Evolutionary conservation across 176 grass and related monocot genomes (phyloP).

Genomic region (Coix lacrymajobi): DNA sequence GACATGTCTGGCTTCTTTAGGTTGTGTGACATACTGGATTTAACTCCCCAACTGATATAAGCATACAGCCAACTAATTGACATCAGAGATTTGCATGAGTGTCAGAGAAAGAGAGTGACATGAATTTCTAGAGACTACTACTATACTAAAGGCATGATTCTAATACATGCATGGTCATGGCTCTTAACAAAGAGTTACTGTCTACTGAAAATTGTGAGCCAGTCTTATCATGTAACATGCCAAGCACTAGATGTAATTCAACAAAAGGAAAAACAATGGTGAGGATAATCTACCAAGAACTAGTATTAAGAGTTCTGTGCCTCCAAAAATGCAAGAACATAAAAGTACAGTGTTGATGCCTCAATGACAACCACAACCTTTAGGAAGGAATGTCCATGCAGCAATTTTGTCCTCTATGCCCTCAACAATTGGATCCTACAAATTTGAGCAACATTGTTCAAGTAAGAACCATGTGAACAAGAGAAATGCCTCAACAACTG

Average conservation of each 20-base stretch:
- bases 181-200: not conserved
- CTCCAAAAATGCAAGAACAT: not conserved
- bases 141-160: not conserved
- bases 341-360: not conserved
- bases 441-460: conserved; percentile 19
- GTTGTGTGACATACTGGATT: not conserved
- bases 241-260: not conserved
- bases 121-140: not conserved
- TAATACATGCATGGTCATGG: not conserved
- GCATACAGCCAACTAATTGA: not conserved
- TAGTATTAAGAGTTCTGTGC: not conserved
- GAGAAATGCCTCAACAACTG: not conserved
- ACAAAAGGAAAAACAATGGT: not conserved
- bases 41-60: not conserved
- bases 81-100: not conserved
- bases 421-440: conserved; percentile 85
- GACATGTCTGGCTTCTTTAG: not conserved
- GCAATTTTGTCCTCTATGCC: conserved; percentile 94
- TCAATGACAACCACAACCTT: conserved; percentile 55
- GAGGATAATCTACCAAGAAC: not conserved
- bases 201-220: not conserved
- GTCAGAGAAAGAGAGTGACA: not conserved
- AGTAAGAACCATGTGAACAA: conserved; percentile 8
- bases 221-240: not conserved
- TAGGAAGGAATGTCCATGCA: conserved; percentile 97